phyloP scores from a whole-genome alignment of 2,329 filamentous ascomycete genomes.

The Botrytis elliptica region DNA sequence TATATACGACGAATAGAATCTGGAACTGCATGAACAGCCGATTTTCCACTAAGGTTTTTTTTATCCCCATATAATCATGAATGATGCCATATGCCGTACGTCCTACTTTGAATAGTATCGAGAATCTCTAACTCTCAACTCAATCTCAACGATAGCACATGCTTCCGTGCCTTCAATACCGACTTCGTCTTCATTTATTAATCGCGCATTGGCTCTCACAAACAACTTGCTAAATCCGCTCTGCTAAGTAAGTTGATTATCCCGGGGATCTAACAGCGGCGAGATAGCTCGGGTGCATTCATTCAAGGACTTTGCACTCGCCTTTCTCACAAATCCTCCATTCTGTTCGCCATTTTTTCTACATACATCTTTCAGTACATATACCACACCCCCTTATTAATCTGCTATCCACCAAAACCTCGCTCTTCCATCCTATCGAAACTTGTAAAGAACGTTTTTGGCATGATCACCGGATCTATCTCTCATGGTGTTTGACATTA shows the following conservation, averaged over 20 bases:
- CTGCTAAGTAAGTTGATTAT: background rate
- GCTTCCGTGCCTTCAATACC: background rate
- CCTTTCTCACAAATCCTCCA: background rate
- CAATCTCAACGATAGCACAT: background rate
- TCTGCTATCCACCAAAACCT: background rate
- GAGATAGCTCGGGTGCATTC: background rate
- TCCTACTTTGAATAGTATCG: too few species aligned
- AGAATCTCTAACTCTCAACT: too few species aligned
- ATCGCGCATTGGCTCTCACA: background rate
- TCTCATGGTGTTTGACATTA: background rate
- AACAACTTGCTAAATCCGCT: background rate
- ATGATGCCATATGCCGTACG: background rate
- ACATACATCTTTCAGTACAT: background rate
- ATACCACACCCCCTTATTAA: background rate
- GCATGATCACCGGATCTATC: background rate
- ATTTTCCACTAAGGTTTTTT: background rate
- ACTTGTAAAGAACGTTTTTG: background rate
- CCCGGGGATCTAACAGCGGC: too few species aligned
- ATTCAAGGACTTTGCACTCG: background rate
- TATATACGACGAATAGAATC: background rate
- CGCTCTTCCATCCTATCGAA: background rate
- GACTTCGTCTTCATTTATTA: accelerated
- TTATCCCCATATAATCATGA: background rate
- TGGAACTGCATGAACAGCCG: background rate
- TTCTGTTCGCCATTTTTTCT: background rate